These are phyloP conservation scores for Dimargaris xerosporica DNA, from an alignment of 192 early-diverging fungal species.

Conservation along the genomic window DNA sequence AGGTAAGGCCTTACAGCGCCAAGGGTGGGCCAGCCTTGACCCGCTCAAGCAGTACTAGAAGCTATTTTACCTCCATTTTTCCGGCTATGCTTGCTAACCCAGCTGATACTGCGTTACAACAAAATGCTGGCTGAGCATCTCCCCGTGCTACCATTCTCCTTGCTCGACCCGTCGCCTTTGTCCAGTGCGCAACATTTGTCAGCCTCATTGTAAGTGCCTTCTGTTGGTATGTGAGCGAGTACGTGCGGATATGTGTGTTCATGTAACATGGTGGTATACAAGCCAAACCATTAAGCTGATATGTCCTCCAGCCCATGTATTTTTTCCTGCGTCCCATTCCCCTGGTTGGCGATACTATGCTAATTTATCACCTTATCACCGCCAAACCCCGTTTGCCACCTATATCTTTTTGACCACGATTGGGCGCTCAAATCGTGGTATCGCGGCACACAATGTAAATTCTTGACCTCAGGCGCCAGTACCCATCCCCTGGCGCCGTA, in stretches of 20 bases:
- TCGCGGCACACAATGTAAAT: no score
- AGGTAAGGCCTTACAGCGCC: constrained; percentile 9
- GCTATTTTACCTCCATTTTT: background rate
- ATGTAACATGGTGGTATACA: background rate
- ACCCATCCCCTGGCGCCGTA: constrained; percentile 27
- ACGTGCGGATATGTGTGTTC: background rate
- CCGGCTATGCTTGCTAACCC: no score
- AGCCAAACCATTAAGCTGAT: background rate
- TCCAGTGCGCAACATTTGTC: background rate
- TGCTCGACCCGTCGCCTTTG: background rate
- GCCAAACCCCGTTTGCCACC: background rate
- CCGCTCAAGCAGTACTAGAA: background rate
- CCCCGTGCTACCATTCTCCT: background rate
- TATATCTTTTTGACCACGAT: background rate
- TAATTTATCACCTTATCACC: background rate
- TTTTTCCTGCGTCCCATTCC: no score
- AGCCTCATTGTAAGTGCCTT: background rate
- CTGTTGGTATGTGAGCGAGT: no score
- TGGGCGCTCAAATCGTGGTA: no score
- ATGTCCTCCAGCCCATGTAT: background rate
- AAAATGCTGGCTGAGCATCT: background rate
- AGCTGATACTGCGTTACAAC: no score
- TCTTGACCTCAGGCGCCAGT: no score
- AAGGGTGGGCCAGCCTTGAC: background rate
- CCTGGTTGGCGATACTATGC: background rate